Conservation (phyloP, 371 early-diverging fungal species). For the Chytridiales sp. region DNA sequence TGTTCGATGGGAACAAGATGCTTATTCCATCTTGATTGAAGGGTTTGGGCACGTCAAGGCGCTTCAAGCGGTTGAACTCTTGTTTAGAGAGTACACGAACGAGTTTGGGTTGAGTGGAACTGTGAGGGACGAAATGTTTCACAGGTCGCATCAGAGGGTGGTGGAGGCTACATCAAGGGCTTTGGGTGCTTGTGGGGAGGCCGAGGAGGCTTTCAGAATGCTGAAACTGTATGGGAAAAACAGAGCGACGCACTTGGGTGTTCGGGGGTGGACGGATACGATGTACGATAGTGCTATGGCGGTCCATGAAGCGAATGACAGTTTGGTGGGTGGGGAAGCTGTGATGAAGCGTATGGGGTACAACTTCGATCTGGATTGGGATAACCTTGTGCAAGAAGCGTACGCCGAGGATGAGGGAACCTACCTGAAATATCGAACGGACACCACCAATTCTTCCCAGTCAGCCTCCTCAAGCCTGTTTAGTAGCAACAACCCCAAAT, state of each 20-base stretch:
- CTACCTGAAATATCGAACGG: too few relatives aligned
- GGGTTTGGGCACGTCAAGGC: too few relatives aligned
- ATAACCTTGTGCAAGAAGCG: not conserved
- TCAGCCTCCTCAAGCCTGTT: too few relatives aligned
- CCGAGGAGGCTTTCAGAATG: not conserved
- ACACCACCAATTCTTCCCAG: too few relatives aligned
- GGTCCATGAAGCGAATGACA: constrained; percentile 16
- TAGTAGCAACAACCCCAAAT: not conserved
- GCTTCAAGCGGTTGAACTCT: too few relatives aligned
- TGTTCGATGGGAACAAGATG: too few relatives aligned
- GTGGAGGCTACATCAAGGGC: constrained; percentile 15
- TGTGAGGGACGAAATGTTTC: too few relatives aligned
- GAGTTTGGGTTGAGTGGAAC: not conserved
- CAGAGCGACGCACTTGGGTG: constrained; percentile 1
- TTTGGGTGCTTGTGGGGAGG: constrained; percentile 15
- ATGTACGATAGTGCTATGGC: constrained; percentile 9
- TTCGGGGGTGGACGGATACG: constrained; percentile 4
- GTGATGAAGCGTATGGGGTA: not conserved
- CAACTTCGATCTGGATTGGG: not conserved
- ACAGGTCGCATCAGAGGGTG: constrained; percentile 9
- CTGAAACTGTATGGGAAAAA: constrained; percentile 10
- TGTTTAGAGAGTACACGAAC: not conserved
- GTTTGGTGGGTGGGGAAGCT: constrained; percentile 1
- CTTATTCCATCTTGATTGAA: too few relatives aligned
- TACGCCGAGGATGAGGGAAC: not conserved